phyloP scores from a whole-genome alignment of 768 basidiomycete species.

The Lactarius vividus region DNA sequence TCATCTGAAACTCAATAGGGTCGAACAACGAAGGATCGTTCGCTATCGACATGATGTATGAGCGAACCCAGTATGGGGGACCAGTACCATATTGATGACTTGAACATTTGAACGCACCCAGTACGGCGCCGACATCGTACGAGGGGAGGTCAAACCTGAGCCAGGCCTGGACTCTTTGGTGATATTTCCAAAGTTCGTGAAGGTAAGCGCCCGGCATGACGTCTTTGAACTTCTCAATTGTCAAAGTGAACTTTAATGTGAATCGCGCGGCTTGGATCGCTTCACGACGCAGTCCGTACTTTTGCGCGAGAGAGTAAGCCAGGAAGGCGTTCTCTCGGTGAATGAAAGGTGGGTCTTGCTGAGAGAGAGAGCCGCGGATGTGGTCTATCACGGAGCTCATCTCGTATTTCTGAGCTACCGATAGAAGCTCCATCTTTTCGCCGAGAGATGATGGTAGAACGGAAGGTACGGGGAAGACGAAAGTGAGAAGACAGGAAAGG shows the following conservation, averaged over 20 bases:
- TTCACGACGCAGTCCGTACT: neutral
- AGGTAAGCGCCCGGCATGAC: neutral
- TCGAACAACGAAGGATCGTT: neutral
- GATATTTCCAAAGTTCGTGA: constrained; percentile 11
- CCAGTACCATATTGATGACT: neutral
- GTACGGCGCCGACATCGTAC: neutral
- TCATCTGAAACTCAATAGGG: constrained; percentile 1
- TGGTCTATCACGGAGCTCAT: neutral
- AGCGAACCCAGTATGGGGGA: neutral
- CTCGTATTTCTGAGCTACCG: constrained; percentile 11
- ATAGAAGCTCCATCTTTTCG: constrained; percentile 2
- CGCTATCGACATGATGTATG: neutral
- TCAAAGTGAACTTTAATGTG: too few species aligned
- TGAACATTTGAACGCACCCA: neutral
- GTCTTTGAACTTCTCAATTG: neutral
- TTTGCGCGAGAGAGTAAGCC: neutral
- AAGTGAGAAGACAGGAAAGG: constrained; percentile 4
- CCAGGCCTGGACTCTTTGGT: neutral
- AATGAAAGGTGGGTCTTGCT: neutral
- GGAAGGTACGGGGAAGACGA: constrained; percentile 1
- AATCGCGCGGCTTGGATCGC: neutral
- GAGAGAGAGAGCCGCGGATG: neutral
- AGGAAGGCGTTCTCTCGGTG: neutral
- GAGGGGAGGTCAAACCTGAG: neutral
- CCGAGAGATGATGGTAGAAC: neutral